Conservation (phyloP, 1,284 basidiomycete genomes). For the Vanrija humicola region DNA sequence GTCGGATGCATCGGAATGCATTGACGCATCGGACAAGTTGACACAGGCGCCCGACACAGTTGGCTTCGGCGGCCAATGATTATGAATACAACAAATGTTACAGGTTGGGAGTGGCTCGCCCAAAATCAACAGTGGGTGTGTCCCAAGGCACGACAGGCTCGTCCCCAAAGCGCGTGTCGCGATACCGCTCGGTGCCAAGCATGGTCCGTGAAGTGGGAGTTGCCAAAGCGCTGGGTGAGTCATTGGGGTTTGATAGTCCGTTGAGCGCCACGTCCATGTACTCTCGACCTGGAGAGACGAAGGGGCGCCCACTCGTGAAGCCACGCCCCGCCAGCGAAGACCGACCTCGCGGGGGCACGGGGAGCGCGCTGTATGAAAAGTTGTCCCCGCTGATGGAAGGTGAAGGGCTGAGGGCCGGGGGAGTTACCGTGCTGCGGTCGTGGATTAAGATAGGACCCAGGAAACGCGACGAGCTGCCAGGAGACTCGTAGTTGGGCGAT, state of each 20-base stretch:
- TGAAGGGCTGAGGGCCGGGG: slow-evolving; percentile 30
- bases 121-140: slow-evolving; percentile 26
- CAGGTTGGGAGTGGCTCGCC: neutral
- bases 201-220: slow-evolving; percentile 40
- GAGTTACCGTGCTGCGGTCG: slow-evolving; percentile 10
- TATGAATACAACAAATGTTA: neutral
- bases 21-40: too few relatives aligned
- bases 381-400: slow-evolving; percentile 29
- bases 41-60: neutral
- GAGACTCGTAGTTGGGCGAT: slow-evolving; percentile 1
- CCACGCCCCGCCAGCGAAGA: neutral
- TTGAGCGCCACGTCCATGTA: slow-evolving; percentile 42
- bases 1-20: too few relatives aligned
- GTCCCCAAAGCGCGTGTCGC: slow-evolving; percentile 44
- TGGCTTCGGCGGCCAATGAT: neutral
- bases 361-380: slow-evolving; percentile 18
- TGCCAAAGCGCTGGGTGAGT: slow-evolving; percentile 16
- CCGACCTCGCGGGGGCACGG: neutral
- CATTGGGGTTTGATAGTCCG: slow-evolving; percentile 6
- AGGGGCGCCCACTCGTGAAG: neutral
- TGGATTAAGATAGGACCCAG: slow-evolving; percentile 8
- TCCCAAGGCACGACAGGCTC: slow-evolving; percentile 34
- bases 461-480: neutral
- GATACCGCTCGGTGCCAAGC: slow-evolving; percentile 42
- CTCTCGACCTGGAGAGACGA: slow-evolving; percentile 21